Conservation (phyloP, 1,284 basidiomycete species). For the Inonotus obliquus region DNA sequence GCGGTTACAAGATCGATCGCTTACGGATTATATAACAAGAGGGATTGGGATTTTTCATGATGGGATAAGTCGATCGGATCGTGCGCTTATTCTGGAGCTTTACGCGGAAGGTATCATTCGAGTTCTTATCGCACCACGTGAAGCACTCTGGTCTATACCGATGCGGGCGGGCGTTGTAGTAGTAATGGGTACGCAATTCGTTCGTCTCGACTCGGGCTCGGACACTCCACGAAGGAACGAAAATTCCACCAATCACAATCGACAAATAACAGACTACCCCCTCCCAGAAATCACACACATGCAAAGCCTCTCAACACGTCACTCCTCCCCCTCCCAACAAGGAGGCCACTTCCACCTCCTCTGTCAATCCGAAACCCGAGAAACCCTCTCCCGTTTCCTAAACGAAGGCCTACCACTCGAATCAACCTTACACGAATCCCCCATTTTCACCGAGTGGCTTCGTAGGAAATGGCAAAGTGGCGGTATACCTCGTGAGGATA, state of each 20-base stretch:
- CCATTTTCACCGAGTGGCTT: slow-evolving; percentile 51
- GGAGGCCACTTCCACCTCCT: slow-evolving; percentile 79
- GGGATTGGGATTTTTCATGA: slow-evolving; percentile 88
- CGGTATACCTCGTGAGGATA: slow-evolving; percentile 37
- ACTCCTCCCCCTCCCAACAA: too few relatives aligned
- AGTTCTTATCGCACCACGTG: slow-evolving; percentile 81
- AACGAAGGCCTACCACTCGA: slow-evolving; percentile 87
- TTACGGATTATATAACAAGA: slow-evolving; percentile 78
- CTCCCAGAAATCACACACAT: slow-evolving; percentile 84
- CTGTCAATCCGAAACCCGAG: slow-evolving; percentile 80
- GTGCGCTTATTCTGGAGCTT: slow-evolving; percentile 76
- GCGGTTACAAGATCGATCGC: slow-evolving; percentile 58
- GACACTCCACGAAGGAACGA: slow-evolving; percentile 27
- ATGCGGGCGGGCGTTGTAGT: slow-evolving; percentile 79
- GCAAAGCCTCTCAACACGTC: slow-evolving; percentile 84
- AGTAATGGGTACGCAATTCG: slow-evolving; percentile 91
- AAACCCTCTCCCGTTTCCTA: slow-evolving; percentile 78
- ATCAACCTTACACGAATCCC: slow-evolving; percentile 63
- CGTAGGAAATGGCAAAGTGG: slow-evolving; percentile 35
- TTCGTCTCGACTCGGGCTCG: slow-evolving; percentile 47
- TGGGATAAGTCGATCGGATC: slow-evolving; percentile 67
- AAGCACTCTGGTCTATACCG: slow-evolving; percentile 84
- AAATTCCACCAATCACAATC: slow-evolving; percentile 41
- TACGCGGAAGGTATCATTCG: slow-evolving; percentile 79
- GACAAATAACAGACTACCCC: slow-evolving; percentile 75